Evolutionary conservation across 176 grass and related monocot genomes (phyloP).

Genomic region (Aegilops speltoides): DNA sequence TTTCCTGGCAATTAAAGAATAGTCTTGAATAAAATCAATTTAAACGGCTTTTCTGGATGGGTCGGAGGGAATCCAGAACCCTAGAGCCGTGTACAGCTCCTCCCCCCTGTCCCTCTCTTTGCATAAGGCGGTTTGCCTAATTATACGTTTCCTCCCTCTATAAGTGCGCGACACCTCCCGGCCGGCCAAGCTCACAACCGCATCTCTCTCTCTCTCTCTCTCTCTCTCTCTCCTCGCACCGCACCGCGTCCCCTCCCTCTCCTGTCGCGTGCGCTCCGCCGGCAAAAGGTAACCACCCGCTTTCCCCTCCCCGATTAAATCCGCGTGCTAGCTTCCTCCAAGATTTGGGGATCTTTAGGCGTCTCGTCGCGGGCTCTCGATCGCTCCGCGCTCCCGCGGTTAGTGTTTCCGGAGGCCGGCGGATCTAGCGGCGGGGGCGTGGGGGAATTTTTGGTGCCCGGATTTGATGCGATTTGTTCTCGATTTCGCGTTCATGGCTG

Average conservation of each 20-base stretch:
- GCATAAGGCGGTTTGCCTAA: constrained; percentile 20
- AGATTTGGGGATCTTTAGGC: neutral
- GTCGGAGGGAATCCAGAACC: too few relatives aligned
- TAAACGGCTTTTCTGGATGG: neutral
- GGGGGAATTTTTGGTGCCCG: neutral
- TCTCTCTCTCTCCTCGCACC: neutral
- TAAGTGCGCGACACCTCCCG: constrained; percentile 8
- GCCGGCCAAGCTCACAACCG: constrained; percentile 11
- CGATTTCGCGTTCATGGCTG: neutral
- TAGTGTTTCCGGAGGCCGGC: neutral
- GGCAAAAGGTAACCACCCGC: neutral
- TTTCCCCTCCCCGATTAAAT: neutral
- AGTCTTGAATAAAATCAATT: neutral
- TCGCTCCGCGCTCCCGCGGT: neutral
- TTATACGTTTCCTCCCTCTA: constrained; percentile 21
- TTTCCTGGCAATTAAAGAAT: too few relatives aligned
- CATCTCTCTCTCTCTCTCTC: neutral
- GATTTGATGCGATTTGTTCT: neutral
- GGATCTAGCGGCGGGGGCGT: constrained; percentile 14
- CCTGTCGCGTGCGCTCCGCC: neutral
- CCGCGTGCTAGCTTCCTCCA: neutral
- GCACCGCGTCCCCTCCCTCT: neutral
- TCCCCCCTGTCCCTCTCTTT: too few relatives aligned
- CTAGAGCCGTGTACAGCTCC: too few relatives aligned
- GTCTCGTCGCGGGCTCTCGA: neutral